Conservation (phyloP, 2,329 filamentous ascomycete species). For the Xylaria sp. region DNA sequence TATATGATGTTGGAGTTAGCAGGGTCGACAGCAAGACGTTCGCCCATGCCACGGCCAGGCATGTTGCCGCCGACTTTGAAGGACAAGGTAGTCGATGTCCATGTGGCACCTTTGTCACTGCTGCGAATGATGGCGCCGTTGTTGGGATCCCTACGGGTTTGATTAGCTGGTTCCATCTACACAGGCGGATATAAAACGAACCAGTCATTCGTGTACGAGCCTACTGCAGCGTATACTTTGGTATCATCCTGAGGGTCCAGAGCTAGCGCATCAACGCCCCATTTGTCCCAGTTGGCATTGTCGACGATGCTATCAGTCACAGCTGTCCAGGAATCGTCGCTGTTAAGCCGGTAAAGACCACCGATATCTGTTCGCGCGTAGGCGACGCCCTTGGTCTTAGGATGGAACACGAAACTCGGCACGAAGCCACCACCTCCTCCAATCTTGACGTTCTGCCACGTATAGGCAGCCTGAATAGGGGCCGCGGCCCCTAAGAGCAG, state of each 20-base stretch:
- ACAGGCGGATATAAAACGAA: slow-evolving; percentile 37
- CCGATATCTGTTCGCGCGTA: slow-evolving; percentile 69
- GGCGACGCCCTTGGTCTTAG: slow-evolving; percentile 60
- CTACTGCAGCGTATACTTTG: slow-evolving; percentile 65
- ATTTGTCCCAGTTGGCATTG: slow-evolving; percentile 62
- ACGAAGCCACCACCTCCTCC: slow-evolving; percentile 69
- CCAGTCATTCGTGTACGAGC: slow-evolving; percentile 70
- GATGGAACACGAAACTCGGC: slow-evolving; percentile 68
- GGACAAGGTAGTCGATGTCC: slow-evolving; percentile 60
- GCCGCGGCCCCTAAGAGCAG: slow-evolving; percentile 38
- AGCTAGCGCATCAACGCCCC: slow-evolving; percentile 68
- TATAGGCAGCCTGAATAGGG: slow-evolving; percentile 51
- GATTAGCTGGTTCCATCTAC: not conserved
- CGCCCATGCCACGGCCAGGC: slow-evolving; percentile 69
- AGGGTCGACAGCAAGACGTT: slow-evolving; percentile 68
- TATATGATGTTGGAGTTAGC: slow-evolving; percentile 67
- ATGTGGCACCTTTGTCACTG: slow-evolving; percentile 65
- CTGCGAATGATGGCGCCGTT: slow-evolving; percentile 66
- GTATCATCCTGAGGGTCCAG: slow-evolving; percentile 64
- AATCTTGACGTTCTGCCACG: slow-evolving; percentile 63
- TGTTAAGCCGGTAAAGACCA: slow-evolving; percentile 65
- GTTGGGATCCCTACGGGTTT: slow-evolving; percentile 59
- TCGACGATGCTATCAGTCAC: slow-evolving; percentile 61
- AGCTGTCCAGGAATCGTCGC: slow-evolving; percentile 66
- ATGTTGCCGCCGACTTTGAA: slow-evolving; percentile 73